Conservation (phyloP, 2,329 filamentous ascomycete genomes). For the Massarina eburnea region DNA sequence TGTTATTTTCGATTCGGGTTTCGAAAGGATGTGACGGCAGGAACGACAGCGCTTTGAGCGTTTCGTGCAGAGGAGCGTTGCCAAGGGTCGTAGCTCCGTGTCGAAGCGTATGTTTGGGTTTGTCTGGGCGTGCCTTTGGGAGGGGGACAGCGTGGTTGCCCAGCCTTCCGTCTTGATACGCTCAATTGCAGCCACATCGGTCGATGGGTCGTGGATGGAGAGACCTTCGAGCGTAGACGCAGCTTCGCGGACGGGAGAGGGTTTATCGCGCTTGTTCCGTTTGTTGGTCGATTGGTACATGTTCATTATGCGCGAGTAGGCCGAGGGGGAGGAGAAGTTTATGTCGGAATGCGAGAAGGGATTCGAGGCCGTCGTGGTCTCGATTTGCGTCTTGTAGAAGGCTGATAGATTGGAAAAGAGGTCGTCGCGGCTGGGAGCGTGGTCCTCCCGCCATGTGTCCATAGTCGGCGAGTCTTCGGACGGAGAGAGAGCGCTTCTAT, state of each 20-base stretch:
- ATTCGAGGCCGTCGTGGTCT: constrained; percentile 55
- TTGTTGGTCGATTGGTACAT: constrained; percentile 66
- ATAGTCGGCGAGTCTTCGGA: constrained; percentile 18
- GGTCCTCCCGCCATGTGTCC: constrained; percentile 8
- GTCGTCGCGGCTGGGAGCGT: constrained; percentile 61
- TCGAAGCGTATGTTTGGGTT: constrained; percentile 62
- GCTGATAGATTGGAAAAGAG: constrained; percentile 73
- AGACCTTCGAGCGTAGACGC: constrained; percentile 71
- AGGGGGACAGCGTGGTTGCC: constrained; percentile 60
- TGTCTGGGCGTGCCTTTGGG: constrained; percentile 56
- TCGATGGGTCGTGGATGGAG: constrained; percentile 60
- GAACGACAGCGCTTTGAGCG: constrained; percentile 89
- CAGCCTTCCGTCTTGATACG: constrained; percentile 62
- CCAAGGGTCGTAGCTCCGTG: constrained; percentile 76
- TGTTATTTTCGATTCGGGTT: constrained; percentile 86
- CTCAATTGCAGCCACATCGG: constrained; percentile 62
- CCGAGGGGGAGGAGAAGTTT: constrained; percentile 72
- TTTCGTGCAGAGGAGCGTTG: constrained; percentile 84
- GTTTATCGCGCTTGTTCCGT: constrained; percentile 62
- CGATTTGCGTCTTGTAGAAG: constrained; percentile 81
- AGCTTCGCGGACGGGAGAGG: constrained; percentile 79
- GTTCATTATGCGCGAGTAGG: constrained; percentile 86
- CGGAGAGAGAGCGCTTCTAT: constrained; percentile 19
- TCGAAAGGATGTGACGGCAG: constrained; percentile 92
- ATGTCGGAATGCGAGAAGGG: constrained; percentile 48